These are phyloP conservation scores for Fusarium robinianum DNA, from an alignment of 2,329 filamentous ascomycete species.

Conservation along the genomic window DNA sequence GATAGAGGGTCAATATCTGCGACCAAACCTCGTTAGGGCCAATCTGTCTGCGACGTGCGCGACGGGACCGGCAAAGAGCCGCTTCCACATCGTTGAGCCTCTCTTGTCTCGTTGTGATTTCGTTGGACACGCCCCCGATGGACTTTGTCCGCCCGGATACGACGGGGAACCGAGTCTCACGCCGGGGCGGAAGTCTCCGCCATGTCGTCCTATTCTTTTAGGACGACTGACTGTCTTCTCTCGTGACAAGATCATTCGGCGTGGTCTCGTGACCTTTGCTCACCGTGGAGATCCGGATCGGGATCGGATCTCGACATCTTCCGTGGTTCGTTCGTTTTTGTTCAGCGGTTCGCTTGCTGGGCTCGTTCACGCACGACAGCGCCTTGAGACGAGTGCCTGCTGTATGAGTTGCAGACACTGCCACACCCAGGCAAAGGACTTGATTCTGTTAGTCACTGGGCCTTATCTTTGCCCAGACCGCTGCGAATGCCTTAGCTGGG, in stretches of 20 bases:
- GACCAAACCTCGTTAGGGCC: slow-evolving; percentile 3
- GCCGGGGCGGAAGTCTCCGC: slow-evolving; percentile 15
- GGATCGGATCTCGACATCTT: slow-evolving; percentile 29
- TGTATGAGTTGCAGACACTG: slow-evolving; percentile 35
- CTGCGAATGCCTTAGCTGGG: slow-evolving; percentile 29
- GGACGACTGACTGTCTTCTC: slow-evolving; percentile 8
- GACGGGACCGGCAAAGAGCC: slow-evolving; percentile 16
- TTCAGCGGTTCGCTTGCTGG: slow-evolving; percentile 16
- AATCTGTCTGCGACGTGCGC: slow-evolving; percentile 8
- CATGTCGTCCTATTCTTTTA: not conserved
- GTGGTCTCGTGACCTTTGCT: slow-evolving; percentile 25
- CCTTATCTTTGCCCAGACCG: slow-evolving; percentile 25
- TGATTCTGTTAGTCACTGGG: slow-evolving; percentile 27
- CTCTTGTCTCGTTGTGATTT: slow-evolving; percentile 1
- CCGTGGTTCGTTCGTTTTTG: slow-evolving; percentile 9
- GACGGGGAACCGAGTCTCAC: slow-evolving; percentile 16
- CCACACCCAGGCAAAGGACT: slow-evolving; percentile 27
- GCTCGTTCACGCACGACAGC: slow-evolving; percentile 6
- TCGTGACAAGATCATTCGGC: not conserved
- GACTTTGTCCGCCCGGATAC: slow-evolving; percentile 7
- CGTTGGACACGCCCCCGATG: slow-evolving; percentile 4
- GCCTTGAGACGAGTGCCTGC: too few relatives aligned
- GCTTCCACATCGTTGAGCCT: slow-evolving; percentile 4
- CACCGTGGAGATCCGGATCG: slow-evolving; percentile 28
- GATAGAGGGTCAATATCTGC: slow-evolving; percentile 5